A percentile compares a stretch with the other conserved stretches of the same genome.
Evolutionary conservation across 1,139 yeast species (phyloP).

Genomic region (Fermentozyma sake): DNA sequence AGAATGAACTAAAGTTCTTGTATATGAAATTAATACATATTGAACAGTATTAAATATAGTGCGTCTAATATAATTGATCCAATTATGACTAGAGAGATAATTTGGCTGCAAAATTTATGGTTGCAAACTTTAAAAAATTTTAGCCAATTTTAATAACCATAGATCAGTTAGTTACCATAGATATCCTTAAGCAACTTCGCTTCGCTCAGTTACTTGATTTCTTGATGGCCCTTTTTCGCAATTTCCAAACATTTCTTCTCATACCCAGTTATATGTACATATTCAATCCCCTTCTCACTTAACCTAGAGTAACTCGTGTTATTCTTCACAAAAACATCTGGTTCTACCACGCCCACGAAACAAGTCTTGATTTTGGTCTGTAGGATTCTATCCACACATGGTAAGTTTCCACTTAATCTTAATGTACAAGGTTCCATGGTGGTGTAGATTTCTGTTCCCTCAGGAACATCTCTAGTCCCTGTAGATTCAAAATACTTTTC

Average conservation of each 20-base stretch:
- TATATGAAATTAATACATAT: too few relatives aligned
- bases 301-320: conserved; percentile 63
- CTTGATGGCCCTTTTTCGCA: conserved; percentile 74
- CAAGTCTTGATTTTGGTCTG: conserved; percentile 58
- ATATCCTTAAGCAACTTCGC: too few relatives aligned
- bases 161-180: too few relatives aligned
- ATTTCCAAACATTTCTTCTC: conserved; percentile 67
- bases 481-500: conserved; percentile 55
- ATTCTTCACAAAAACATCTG: conserved; percentile 77
- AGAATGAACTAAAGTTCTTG: too few relatives aligned
- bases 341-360: conserved; percentile 91
- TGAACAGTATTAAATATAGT: too few relatives aligned
- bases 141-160: too few relatives aligned
- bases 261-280: conserved; percentile 78
- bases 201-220: conserved; percentile 9
- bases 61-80: too few relatives aligned
- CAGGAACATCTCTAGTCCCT: conserved; percentile 51
- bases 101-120: too few relatives aligned
- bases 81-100: too few relatives aligned
- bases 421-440: conserved; percentile 98
- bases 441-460: conserved; percentile 80
- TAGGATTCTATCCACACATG: conserved; percentile 80
- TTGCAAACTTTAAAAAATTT: too few relatives aligned
- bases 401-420: conserved; percentile 83
- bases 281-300: conserved; percentile 54